Conservation (phyloP, 495 filamentous ascomycete species). For the Cenococcum geophilum region DNA sequence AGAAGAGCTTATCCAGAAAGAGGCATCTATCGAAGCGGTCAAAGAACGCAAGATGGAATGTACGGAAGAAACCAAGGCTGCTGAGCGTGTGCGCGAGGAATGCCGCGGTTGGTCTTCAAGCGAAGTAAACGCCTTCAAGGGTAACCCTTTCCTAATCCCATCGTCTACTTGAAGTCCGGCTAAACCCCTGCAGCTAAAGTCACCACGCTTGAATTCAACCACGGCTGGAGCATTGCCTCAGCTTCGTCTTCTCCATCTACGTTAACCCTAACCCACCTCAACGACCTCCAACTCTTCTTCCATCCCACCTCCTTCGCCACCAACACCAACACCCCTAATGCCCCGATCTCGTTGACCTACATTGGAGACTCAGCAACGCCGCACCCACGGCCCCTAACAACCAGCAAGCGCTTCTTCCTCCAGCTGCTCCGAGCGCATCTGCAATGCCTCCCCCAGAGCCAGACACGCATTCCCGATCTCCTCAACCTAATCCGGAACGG, state of each 20-base stretch:
- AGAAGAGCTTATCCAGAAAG: conserved; percentile 55
- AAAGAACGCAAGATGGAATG: conserved; percentile 61
- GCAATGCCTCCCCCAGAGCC: conserved; percentile 46
- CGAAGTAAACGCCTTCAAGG: conserved; percentile 69
- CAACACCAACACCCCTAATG: conserved; percentile 26
- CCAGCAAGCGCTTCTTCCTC: conserved; percentile 65
- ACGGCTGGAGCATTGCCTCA: conserved; percentile 72
- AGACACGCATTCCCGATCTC: conserved; percentile 49
- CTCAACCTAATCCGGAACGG: conserved; percentile 49
- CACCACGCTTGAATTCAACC: conserved; percentile 56
- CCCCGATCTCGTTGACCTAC: conserved; percentile 45
- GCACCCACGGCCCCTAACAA: conserved; percentile 38
- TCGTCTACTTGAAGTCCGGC: neutral
- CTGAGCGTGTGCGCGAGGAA: conserved; percentile 77
- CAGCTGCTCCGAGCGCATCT: conserved; percentile 56
- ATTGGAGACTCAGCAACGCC: conserved; percentile 41
- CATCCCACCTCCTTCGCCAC: conserved; percentile 55
- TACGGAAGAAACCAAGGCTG: conserved; percentile 67
- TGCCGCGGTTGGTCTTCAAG: conserved; percentile 80
- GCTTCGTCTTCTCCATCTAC: conserved; percentile 48
- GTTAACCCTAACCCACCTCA: conserved; percentile 71
- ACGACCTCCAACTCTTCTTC: conserved; percentile 71
- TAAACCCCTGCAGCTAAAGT: conserved; percentile 51
- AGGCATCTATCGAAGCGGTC: conserved; percentile 52
- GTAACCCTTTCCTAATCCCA: conserved; percentile 41